Evolutionary conservation across 1,284 basidiomycete genomes (phyloP), one percentile per base, ranked within the genome.

Genomic region (Pascua guehoae): DNA sequence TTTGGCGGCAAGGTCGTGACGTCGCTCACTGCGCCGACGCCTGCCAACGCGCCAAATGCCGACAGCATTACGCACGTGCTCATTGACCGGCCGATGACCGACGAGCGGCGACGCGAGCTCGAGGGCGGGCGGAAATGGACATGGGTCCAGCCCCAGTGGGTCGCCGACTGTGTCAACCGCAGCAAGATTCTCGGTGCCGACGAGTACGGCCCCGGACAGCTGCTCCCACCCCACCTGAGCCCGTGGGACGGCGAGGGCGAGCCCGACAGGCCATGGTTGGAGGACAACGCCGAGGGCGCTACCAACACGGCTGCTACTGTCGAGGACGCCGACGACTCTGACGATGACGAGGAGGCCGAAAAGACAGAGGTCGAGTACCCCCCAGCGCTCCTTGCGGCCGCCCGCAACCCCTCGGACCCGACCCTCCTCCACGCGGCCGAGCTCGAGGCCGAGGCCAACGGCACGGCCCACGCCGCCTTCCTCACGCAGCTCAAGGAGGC

Each of bases 141-240:
- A 67, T 91, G 89, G 77, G 84, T 98, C 10, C 96, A 98, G 77
- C 96, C 96, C 15, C 96, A 98, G 77, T 98, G 96, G 95, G 84
- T 98, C 36, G 89, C 94, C 40, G 96, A 99, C 77, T 96, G 89
- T 72, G 86, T 96, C 70, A 98, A 98, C 75, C 84, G 86, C 18
- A 85, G 86, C 16, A 90, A 84, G 73, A 82, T 97, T 55, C 81
- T 98, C 39, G 82, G 91, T 1, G 89, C 94, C 66, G 93, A 88
- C 57, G 81, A 85, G 48, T 98, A 98, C 73, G 83, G 81, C 11
- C 93, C 93, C 65, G 96, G 94, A 1, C 85, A 86, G 66, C 85
- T 85, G 2, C 83, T 98, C 46, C 96, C 96, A 7, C 94, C 96
- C 39, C 96, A 98, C 79, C 76, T 98, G 62, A 95, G 91, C 79